A percentile compares a stretch with the other conserved stretches of the same genome.
Conservation (phyloP, 1,139 yeast genomes). For the Arxiozyma slooffiae region DNA sequence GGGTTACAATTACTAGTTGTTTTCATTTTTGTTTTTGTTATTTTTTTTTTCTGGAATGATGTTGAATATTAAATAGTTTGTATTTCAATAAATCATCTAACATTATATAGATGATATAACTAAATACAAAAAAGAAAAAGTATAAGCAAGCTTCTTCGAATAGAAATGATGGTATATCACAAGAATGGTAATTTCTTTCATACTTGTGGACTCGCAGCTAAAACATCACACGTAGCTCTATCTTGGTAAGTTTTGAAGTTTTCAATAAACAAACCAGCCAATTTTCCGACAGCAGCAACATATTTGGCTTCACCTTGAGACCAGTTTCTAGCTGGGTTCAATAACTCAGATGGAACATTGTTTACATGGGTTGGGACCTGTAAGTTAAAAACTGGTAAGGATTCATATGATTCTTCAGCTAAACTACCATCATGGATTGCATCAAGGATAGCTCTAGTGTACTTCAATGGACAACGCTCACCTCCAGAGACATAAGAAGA, state of each 20-base stretch:
- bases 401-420: constrained; percentile 70
- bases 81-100: no score
- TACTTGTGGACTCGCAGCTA: constrained; percentile 77
- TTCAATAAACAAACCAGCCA: constrained; percentile 71
- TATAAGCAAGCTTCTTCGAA: neutral
- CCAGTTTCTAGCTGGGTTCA: constrained; percentile 88
- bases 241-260: constrained; percentile 80
- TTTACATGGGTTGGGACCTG: constrained; percentile 75
- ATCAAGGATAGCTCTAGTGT: constrained; percentile 94
- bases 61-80: neutral
- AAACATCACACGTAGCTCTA: constrained; percentile 76
- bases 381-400: constrained; percentile 79
- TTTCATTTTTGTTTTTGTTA: no score
- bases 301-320: constrained; percentile 60
- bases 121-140: no score
- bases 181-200: constrained; percentile 3
- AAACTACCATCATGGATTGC: constrained; percentile 90
- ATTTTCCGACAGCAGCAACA: constrained; percentile 55
- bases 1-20: no score
- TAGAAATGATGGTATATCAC: neutral
- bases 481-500: constrained; percentile 89
- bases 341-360: constrained; percentile 72
- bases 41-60: neutral
- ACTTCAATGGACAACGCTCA: constrained; percentile 93
- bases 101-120: neutral